A percentile compares a stretch with the other conserved stretches of the same genome.
Conservation (phyloP, 2,329 filamentous ascomycete species). For the Hymenoscyphus repandus region DNA sequence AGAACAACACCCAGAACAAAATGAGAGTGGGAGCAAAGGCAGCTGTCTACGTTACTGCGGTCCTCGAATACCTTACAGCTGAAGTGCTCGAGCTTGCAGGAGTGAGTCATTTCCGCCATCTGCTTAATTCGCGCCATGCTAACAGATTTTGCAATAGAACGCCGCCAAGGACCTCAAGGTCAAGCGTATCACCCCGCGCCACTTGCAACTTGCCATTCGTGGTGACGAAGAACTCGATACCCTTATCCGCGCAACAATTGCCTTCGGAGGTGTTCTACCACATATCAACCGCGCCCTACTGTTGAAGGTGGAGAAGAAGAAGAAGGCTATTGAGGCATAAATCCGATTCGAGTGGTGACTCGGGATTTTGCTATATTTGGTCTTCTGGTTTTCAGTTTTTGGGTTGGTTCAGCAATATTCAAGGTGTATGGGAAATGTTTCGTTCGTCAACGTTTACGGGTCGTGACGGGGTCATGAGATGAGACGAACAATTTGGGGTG, state of each 20-base stretch:
- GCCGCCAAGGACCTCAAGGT: conserved; percentile 99
- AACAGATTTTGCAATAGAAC: conserved; percentile 51
- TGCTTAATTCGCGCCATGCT: conserved; percentile 11
- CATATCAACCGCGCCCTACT: conserved; percentile 98
- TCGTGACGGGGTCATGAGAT: conserved; percentile 18
- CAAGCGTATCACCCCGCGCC: conserved; percentile 98
- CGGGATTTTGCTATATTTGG: conserved; percentile 7
- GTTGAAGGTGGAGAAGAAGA: conserved; percentile 96
- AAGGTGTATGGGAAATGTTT: conserved; percentile 21
- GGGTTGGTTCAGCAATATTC: conserved; percentile 8
- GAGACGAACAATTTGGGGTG: conserved; percentile 8
- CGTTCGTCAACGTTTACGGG: conserved; percentile 8
- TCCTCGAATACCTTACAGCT: conserved; percentile 95
- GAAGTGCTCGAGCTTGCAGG: conserved; percentile 97
- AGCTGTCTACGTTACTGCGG: conserved; percentile 95
- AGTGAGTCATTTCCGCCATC: conserved; percentile 46
- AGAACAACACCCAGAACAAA: conserved; percentile 99
- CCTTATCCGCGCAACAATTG: conserved; percentile 94
- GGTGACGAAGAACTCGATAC: conserved; percentile 98
- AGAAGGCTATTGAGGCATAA: conserved; percentile 52
- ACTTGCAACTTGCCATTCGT: conserved; percentile 95
- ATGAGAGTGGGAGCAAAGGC: conserved; percentile 99
- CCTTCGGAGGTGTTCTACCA: conserved; percentile 94
- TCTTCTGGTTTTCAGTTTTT: conserved; percentile 12
- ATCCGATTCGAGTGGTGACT: conserved; percentile 14